phyloP scores from a whole-genome alignment of 371 early-diverging fungal genomes.

The Saksenaea oblongispora region DNA sequence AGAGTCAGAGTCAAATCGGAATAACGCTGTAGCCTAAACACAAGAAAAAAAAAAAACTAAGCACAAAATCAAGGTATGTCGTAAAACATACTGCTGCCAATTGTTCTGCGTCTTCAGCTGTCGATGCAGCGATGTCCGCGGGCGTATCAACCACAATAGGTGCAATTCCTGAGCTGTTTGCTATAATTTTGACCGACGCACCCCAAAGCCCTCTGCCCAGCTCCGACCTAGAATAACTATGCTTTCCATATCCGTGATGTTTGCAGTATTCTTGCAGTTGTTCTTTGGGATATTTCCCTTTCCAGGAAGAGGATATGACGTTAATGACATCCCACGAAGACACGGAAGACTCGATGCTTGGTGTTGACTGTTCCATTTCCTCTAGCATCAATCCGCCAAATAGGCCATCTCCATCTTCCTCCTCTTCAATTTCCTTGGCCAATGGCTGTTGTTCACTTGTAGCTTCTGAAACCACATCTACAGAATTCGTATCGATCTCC shows the following conservation, averaged over 20 bases:
- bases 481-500: constrained; percentile 17
- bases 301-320: constrained; percentile 40
- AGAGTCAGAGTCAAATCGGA: constrained; percentile 44
- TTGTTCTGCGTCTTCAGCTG: constrained; percentile 54
- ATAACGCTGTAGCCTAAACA: constrained; percentile 54
- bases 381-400: constrained; percentile 27
- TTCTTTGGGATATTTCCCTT: constrained; percentile 50
- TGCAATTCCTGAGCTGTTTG: neutral
- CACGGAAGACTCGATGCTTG: neutral
- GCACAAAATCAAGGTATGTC: neutral
- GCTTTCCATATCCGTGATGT: constrained; percentile 14
- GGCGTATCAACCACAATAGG: constrained; percentile 18
- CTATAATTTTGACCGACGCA: constrained; percentile 17
- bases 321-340: constrained; percentile 17
- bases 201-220: constrained; percentile 24
- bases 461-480: constrained; percentile 6
- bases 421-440: neutral
- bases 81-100: constrained; percentile 50
- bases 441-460: neutral
- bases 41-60: neutral
- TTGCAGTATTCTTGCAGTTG: constrained; percentile 32
- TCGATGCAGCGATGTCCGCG: constrained; percentile 4
- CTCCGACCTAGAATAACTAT: constrained; percentile 10
- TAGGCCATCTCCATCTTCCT: constrained; percentile 11
- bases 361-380: constrained; percentile 23